Percentiles rank a stretch among this genome's conserved stretches.
These are phyloP conservation scores for Aspergillus sp. DNA, from an alignment of 2,329 filamentous ascomycete species.

Conservation along the genomic window DNA sequence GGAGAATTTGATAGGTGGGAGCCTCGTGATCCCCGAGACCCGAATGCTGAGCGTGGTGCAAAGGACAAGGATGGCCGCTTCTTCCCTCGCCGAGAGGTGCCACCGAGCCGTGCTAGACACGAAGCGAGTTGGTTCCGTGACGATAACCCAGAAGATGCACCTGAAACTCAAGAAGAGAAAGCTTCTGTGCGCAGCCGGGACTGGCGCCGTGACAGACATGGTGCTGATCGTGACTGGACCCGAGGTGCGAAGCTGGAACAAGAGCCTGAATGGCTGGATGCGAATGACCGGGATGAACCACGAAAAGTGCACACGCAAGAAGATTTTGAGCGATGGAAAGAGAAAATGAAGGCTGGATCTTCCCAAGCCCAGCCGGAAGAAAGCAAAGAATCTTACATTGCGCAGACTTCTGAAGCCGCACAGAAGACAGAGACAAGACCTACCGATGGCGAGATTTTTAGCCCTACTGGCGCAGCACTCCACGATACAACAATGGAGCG, in stretches of 20 bases:
- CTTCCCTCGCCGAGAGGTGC: constrained; percentile 61
- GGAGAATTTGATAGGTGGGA: constrained; percentile 46
- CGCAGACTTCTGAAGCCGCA: constrained; percentile 17
- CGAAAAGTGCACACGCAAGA: constrained; percentile 75
- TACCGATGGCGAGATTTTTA: constrained; percentile 52
- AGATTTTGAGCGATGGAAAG: constrained; percentile 94
- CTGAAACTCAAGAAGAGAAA: constrained; percentile 44
- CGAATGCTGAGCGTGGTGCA: constrained; percentile 46
- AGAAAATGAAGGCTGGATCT: constrained; percentile 74
- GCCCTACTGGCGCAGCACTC: constrained; percentile 59
- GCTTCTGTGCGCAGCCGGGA: constrained; percentile 62
- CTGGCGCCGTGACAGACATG: constrained; percentile 54
- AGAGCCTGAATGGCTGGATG: constrained; percentile 89
- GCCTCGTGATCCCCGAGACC: constrained; percentile 58
- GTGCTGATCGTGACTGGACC: constrained; percentile 55
- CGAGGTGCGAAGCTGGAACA: constrained; percentile 62
- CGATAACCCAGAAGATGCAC: constrained; percentile 41
- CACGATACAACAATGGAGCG: constrained; percentile 72
- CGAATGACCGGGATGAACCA: constrained; percentile 65
- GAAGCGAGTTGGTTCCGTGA: constrained; percentile 76
- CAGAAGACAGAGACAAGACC: constrained; percentile 41
- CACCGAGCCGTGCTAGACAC: constrained; percentile 60
- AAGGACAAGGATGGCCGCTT: constrained; percentile 57
- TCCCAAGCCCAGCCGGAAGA: constrained; percentile 39
- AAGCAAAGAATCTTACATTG: constrained; percentile 42